Evolutionary conservation across 257 asterid genomes (phyloP).

Genomic region (Solanum etuberosum): DNA sequence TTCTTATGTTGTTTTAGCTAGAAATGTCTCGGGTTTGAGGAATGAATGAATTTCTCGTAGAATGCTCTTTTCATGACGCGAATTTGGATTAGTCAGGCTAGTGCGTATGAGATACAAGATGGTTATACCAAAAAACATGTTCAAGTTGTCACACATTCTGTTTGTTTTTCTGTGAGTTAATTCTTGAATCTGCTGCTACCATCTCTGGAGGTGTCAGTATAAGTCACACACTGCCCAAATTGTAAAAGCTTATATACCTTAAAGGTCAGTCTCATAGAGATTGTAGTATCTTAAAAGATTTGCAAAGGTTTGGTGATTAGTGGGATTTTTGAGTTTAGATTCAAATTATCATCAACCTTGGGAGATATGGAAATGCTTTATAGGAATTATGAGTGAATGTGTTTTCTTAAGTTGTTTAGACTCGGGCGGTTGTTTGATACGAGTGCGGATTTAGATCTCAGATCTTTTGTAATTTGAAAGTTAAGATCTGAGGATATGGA

Average conservation of each 20-base stretch:
- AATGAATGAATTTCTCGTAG: background rate
- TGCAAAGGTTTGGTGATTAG: background rate
- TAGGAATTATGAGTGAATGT: background rate
- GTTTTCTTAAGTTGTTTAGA: background rate
- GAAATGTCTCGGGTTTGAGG: background rate
- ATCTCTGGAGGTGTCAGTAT: background rate
- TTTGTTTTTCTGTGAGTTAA: background rate
- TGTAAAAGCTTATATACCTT: background rate
- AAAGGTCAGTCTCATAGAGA: background rate
- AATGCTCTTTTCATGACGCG: background rate
- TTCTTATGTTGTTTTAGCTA: background rate
- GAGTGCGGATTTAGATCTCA: no score
- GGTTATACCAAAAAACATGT: background rate
- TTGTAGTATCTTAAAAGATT: background rate
- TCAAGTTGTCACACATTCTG: background rate
- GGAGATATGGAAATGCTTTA: background rate
- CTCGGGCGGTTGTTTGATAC: background rate
- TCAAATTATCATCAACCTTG: background rate
- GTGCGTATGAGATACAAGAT: background rate
- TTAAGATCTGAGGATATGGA: no score
- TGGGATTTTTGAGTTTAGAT: background rate
- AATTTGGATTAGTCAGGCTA: background rate
- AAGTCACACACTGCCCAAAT: background rate
- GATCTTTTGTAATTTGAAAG: no score
- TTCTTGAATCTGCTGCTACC: background rate